Evolutionary conservation across 768 basidiomycete genomes (phyloP), one percentile per base, ranked within the genome.

Genomic region (Mycena amicta): DNA sequence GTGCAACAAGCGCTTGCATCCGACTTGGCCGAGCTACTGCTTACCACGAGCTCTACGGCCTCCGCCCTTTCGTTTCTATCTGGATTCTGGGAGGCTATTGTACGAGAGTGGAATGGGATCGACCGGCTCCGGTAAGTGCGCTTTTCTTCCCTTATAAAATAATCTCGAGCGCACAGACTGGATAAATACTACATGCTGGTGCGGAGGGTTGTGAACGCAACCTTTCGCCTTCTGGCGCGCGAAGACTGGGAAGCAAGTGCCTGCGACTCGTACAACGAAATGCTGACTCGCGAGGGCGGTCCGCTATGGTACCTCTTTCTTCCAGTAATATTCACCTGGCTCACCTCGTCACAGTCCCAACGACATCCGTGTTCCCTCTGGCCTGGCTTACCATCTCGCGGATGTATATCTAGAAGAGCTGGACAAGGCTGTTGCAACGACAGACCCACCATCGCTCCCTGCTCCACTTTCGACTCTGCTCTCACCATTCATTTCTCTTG

Each of bases 121-220:
- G 96, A 99, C 70, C 82, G 91, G 43, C 74, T 96, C 65, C 79
- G 96, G 95, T 96, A 61, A 62, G 84, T 71, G 30, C 5, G 31
- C 6, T 43, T 30, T 54, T 26, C 30, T 50, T 40, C 52, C 61
- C 28, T 61, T 56, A 58, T 51, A 56, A 31, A 59, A 55, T 27
- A 50, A 16, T 56, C 50, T 57, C 37, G 52, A 22, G 4, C 31
- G 50, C 12, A 26, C 67, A 97, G 95, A 65, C 87, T 98, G 71
- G 96, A 99, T 81, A 99, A 99, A 72, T 98, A 92, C 72, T 95
- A 96, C 70, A 88, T 98, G 86, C 88, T 99, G 46, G 86, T 98
- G 57, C 83, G 96, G 57, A 83, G 89, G 62, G 98, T 93, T 68
- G 80, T 92, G 53, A 91, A 95, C 66, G 92, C 89, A 1, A 84